Evolutionary conservation across 2,329 filamentous ascomycete genomes (phyloP), one percentile per base, ranked within the genome.

Genomic region (Fusarium bactridioides): DNA sequence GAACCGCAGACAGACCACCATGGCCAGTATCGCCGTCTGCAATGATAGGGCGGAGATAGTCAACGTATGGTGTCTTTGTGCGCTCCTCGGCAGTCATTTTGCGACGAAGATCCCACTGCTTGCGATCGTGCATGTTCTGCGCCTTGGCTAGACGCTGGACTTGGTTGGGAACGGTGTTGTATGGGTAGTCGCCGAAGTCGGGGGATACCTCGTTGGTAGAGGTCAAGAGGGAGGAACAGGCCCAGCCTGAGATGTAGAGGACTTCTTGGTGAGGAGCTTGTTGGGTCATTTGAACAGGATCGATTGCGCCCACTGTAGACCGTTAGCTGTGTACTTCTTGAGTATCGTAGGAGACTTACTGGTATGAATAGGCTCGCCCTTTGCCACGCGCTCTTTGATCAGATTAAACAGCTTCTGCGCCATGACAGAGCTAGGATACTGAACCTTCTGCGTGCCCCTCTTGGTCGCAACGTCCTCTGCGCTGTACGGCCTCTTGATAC

Each of bases 261-360:
- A 98, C 93, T 81, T 99, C 95, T 81, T 98, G 96, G 83, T 98
- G 93, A 10, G 93, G 90, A 21, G 96, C 96, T 85, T 98, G 96
- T 82, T 99, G 96, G 54, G 96, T 97, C 96, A 99, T 98, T 84
- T 99, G 96, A 16, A 98, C 91, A n/a, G 96, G 96, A 80, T 99
- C 96, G 83, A 99, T 97, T 67, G 95, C 96, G 76, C 96, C 96
- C 93, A 99, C 93, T 95, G 70, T 1, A 59, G 10, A 47, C 19
- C 10, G 9, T 47, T 47, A 47, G 19, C 44, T 8, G 44, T 47
- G 19, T 3, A 10, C 12, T 47, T 47, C 19, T 47, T 6, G 19
- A 47, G 4, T 3, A 1, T 16, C 25, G 12, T 10, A 1, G 25
- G 44, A 29, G 44, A 73, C 90, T 79, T 85, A 95, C 93, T 95